Evolutionary conservation across 352 stramenopile genomes (phyloP), one percentile per base, ranked within the genome.

Genomic region (Proteromonas lacertae): DNA sequence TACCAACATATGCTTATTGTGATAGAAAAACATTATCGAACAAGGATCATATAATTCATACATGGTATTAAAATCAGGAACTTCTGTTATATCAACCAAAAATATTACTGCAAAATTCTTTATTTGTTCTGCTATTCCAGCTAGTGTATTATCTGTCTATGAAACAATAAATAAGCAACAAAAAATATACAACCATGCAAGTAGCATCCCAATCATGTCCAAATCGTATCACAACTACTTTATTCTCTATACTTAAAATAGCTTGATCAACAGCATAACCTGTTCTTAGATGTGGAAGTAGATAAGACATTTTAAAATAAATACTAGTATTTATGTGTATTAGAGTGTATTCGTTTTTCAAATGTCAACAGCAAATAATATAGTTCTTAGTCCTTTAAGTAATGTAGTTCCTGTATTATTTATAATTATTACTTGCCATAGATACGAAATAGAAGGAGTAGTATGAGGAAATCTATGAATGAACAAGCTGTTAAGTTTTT

Each of bases 1-100:
- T 35, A 98, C 87, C 86, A 96, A 96, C 42, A 98, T 96, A 55
- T 98, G 86, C 57, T 95, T 95, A 60, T 98, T 98, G 30, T 82
- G 67, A 64, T 92, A 96, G 58, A 98, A 98, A 52, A 95, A 96
- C 86, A 98, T 98, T 46, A 92, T 79, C 4, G 78, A 93, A 53
- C 81, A 94, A 17, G 73, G 71, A 52, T 97, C 82, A 55, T 92
- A 95, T 6, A 98, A 64, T 60, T 98, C 84, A 58, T 98, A 98
- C 86, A 98, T 98, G 39, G 71, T 74, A 55, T 93, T 98, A 50
- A 98, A 98, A 49, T 98, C 86, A 5, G 83, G 82, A 33, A 98
- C 86, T 47, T 84, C 61, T 16, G 64, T 68, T 26, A 81, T 71
- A 49, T 84, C 67, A 2, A 87, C 82, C 10, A 96, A 59, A 51